A percentile compares a stretch with the other conserved stretches of the same genome.
Conservation (phyloP, 805 yeast genomes). For the Limtongia smithiae region DNA sequence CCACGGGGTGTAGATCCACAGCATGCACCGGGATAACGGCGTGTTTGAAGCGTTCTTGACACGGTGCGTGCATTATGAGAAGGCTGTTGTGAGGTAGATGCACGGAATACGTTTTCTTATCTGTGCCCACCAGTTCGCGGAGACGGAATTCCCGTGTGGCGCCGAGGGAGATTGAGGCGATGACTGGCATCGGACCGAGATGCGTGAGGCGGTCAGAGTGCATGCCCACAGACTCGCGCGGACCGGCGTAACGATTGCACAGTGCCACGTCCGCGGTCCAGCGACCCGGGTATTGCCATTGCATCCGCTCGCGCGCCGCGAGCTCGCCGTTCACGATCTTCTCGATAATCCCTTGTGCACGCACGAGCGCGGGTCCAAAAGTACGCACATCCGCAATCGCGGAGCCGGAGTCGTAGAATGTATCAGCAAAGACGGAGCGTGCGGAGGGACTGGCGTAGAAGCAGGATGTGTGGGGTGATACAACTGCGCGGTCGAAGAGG, state of each 20-base stretch:
- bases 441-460: slow-evolving; percentile 37
- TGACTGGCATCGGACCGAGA: slow-evolving; percentile 66
- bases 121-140: slow-evolving; percentile 10
- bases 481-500: slow-evolving; percentile 59
- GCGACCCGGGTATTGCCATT: slow-evolving; percentile 40
- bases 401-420: slow-evolving; percentile 43
- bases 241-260: slow-evolving; percentile 52
- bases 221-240: slow-evolving; percentile 58
- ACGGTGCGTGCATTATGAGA: slow-evolving; percentile 71
- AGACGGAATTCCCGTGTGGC: slow-evolving; percentile 55
- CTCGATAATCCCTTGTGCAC: slow-evolving; percentile 43
- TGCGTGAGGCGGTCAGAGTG: slow-evolving; percentile 72
- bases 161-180: slow-evolving; percentile 68
- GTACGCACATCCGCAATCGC: slow-evolving; percentile 32
- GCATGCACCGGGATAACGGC: slow-evolving; percentile 48
- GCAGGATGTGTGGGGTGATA: slow-evolving; percentile 53
- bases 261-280: slow-evolving; percentile 58
- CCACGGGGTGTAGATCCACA: slow-evolving; percentile 46
- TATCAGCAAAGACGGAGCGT: slow-evolving; percentile 22
- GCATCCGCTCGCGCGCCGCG: slow-evolving; percentile 36
- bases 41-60: slow-evolving; percentile 74
- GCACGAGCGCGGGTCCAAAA: slow-evolving; percentile 44
- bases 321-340: slow-evolving; percentile 43
- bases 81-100: slow-evolving; percentile 70
- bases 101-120: slow-evolving; percentile 43